Conservation (phyloP, 2,329 filamentous ascomycete species). For the Penicillium vulpinum region DNA sequence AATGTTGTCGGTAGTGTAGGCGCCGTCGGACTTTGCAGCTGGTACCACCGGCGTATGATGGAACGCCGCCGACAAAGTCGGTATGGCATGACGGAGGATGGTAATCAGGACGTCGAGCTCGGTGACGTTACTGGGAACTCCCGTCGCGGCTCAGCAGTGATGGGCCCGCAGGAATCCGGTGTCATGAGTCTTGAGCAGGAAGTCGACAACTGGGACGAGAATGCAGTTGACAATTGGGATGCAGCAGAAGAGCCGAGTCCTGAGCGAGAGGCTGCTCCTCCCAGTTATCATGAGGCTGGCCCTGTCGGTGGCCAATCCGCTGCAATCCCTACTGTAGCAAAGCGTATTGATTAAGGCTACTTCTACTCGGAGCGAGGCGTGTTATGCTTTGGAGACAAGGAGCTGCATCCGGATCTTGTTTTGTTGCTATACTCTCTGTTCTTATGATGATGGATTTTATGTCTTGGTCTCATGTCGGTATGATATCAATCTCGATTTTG, state of each 20-base stretch:
- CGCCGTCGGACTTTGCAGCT: constrained; percentile 73
- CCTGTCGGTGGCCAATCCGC: constrained; percentile 15
- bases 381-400: not conserved
- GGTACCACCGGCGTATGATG: constrained; percentile 95
- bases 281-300: constrained; percentile 20
- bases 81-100: constrained; percentile 64
- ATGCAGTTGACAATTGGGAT: constrained; percentile 67
- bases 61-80: constrained; percentile 77
- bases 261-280: constrained; percentile 22
- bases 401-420: not conserved
- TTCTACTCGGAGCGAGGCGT: not conserved
- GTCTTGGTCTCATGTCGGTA: constrained; percentile 19
- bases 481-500: constrained; percentile 15
- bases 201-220: constrained; percentile 93
- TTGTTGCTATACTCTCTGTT: constrained; percentile 1
- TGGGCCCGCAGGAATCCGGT: constrained; percentile 63
- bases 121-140: constrained; percentile 54
- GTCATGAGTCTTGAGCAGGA: constrained; percentile 73
- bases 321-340: constrained; percentile 27
- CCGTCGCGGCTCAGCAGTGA: constrained; percentile 34
- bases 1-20: constrained; percentile 77
- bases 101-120: constrained; percentile 69
- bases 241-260: constrained; percentile 51
- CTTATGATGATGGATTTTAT: constrained; percentile 19
- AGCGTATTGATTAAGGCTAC: constrained; percentile 34